Evolutionary conservation across 2,329 filamentous ascomycete genomes (phyloP), one percentile per base, ranked within the genome.

Genomic region (Davidsoniella neocaledoniae): DNA sequence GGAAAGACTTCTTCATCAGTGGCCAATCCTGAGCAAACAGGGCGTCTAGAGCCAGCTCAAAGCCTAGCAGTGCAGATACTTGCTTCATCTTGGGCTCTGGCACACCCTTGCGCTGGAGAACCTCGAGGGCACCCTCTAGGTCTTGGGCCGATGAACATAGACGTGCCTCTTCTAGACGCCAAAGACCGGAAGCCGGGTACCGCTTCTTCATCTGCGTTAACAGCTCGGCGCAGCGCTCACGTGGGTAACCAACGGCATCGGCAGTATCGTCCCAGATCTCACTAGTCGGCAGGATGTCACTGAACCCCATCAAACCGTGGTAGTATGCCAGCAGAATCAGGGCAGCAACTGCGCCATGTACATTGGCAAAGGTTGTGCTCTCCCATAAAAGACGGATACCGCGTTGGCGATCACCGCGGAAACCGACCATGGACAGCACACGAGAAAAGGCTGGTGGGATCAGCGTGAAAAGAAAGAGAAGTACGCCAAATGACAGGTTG

Each of bases 331-430:
- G 71, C 0, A 95, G 68, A 23, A 86, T 75, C 39, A 96, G 71
- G 0, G 82, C 86, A 0, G 88, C 81, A 60, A 96, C 81, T 5
- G 85, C 90, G n/a, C 88, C 90, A 59, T 95, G 93, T 58, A 96
- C 76, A 62, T 94, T 94, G 54, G 80, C 67, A 61, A 88, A 91
- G 46, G 80, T 79, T 19, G 86, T 87, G 10, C 86, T 85, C 61
- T 85, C 80, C 91, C 91, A 98, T 4, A 98, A 76, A 76, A 95
- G 83, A 38, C 74, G 71, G 29, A 95, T 72, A 8, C 88, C 91
- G 38, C 81, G 74, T 54, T 86, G 78, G 41, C 88, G 81, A 61
- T 96, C 88, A 29, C 91, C 91, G 54, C 77, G 80, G 66, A 96
- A 96, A 1, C 91, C 91, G 26, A 95, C 83, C 40, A 96, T 81